Conservation (phyloP, 257 asterid species). For the Gentiana straminea region DNA sequence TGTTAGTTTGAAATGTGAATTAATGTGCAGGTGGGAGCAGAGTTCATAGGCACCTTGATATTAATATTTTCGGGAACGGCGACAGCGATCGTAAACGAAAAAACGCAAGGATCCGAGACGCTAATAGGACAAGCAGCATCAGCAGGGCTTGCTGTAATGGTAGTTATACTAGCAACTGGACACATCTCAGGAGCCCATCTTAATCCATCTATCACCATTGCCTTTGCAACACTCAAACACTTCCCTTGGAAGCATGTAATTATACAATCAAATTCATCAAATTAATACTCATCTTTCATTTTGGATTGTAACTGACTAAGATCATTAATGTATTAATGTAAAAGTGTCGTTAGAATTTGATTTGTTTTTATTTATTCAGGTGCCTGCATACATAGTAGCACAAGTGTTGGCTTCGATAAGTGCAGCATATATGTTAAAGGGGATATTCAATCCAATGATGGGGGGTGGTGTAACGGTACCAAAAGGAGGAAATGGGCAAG, state of each 20-base stretch:
- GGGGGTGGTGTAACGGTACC: slow-evolving; percentile 84
- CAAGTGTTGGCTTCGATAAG: slow-evolving; percentile 61
- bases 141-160: slow-evolving; percentile 81
- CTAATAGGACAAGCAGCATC: slow-evolving; percentile 64
- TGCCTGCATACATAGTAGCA: slow-evolving; percentile 67
- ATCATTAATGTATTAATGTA: too few species aligned
- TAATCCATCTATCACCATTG: slow-evolving; percentile 79
- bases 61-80: slow-evolving; percentile 65
- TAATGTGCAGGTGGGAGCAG: slow-evolving; percentile 70
- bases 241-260: slow-evolving; percentile 79
- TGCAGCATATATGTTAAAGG: slow-evolving; percentile 56
- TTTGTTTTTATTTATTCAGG: slow-evolving; percentile 18
- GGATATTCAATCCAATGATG: slow-evolving; percentile 53
- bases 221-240: slow-evolving; percentile 77
- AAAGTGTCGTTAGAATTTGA: too few species aligned
- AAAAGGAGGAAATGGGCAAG: slow-evolving; percentile 37
- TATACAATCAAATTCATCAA: background rate
- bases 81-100: slow-evolving; percentile 68
- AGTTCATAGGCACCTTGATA: slow-evolving; percentile 70
- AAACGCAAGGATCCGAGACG: slow-evolving; percentile 64
- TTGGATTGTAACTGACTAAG: too few species aligned
- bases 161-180: slow-evolving; percentile 81
- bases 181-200: slow-evolving; percentile 97
- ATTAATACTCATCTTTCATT: too few species aligned
- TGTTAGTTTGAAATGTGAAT: background rate